phyloP scores from a whole-genome alignment of 441 rosid species.

The Erodium trifolium region DNA sequence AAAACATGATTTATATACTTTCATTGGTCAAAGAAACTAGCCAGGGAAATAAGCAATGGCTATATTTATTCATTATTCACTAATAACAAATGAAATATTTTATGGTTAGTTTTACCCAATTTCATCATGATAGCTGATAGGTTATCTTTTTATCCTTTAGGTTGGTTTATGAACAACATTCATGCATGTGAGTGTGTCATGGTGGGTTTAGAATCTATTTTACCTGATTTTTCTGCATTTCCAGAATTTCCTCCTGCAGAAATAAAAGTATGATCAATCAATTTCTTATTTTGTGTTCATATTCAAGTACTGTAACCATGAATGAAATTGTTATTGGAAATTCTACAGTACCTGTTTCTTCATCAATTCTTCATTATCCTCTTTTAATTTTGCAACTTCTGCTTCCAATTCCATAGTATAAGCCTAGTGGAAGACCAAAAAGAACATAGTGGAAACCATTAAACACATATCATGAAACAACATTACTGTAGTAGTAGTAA shows the following conservation, averaged over 20 bases:
- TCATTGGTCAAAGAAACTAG: neutral
- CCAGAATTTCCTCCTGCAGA: conserved; percentile 56
- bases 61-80: neutral
- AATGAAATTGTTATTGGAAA: neutral
- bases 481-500: neutral
- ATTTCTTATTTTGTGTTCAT: neutral
- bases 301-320: neutral
- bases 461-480: neutral
- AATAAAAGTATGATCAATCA: conserved; percentile 17
- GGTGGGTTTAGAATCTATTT: neutral
- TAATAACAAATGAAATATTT: neutral
- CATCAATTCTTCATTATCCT: conserved; percentile 20
- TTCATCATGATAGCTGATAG: neutral
- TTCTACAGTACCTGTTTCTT: conserved; percentile 19
- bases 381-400: conserved; percentile 23
- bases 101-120: neutral
- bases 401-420: conserved; percentile 27
- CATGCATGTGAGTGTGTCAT: neutral
- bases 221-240: conserved; percentile 88
- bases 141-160: neutral
- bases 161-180: neutral
- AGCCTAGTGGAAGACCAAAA: conserved; percentile 17
- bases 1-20: neutral
- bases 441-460: neutral
- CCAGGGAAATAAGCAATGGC: neutral